Conservation (phyloP, 2,329 filamentous ascomycete genomes). For the Torrubiella hemipterigena region DNA sequence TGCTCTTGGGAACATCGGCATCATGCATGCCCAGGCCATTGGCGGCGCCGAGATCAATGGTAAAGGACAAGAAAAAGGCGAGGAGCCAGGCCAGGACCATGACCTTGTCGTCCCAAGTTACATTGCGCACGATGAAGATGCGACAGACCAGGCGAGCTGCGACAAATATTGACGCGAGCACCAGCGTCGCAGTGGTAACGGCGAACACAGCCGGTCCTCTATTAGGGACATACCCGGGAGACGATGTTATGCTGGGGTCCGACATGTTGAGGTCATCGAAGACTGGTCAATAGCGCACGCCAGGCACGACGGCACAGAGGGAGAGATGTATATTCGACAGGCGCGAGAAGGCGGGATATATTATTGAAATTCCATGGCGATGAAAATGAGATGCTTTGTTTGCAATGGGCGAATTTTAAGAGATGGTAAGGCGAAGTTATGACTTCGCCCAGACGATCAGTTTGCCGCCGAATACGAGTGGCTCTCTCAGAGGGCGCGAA, state of each 20-base stretch:
- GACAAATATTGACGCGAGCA: conserved; percentile 64
- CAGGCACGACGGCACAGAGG: too few relatives aligned
- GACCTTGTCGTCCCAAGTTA: conserved; percentile 68
- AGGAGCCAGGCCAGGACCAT: conserved; percentile 71
- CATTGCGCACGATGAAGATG: conserved; percentile 56
- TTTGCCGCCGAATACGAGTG: too few relatives aligned
- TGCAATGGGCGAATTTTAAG: too few relatives aligned
- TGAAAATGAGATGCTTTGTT: too few relatives aligned
- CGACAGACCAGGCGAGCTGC: conserved; percentile 62
- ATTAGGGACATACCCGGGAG: conserved; percentile 25
- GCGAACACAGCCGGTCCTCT: conserved; percentile 52
- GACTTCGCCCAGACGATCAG: too few relatives aligned
- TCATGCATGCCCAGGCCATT: conserved; percentile 61
- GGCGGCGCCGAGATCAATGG: conserved; percentile 50
- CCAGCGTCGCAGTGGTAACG: conserved; percentile 58
- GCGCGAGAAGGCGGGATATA: too few relatives aligned
- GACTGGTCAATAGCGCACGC: too few relatives aligned
- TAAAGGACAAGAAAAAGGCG: conserved; percentile 53
- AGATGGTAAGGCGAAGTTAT: too few relatives aligned
- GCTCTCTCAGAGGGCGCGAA: too few relatives aligned
- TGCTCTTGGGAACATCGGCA: conserved; percentile 37
- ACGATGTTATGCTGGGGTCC: conserved; percentile 6
- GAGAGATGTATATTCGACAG: too few relatives aligned
- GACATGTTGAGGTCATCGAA: conserved; percentile 4
- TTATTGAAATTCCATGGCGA: too few relatives aligned